These are phyloP conservation scores for Solanum sitiens DNA, from an alignment of 257 asterid species.

Conservation along the genomic window DNA sequence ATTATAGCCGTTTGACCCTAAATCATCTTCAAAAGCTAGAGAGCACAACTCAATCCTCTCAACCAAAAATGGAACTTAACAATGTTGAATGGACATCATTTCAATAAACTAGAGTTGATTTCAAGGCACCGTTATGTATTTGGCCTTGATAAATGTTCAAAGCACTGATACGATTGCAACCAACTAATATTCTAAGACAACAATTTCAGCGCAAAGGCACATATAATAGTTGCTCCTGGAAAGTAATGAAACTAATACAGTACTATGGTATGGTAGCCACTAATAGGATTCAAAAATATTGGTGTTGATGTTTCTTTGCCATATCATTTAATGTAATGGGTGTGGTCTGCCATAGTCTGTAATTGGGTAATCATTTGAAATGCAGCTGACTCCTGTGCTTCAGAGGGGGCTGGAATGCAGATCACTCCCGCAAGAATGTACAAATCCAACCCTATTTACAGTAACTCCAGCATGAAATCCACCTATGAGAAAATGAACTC, in stretches of 20 bases:
- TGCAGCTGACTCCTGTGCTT: slow-evolving; percentile 7
- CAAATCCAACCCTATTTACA: background rate
- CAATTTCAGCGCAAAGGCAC: background rate
- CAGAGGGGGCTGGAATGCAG: background rate
- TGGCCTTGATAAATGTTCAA: background rate
- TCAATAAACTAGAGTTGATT: background rate
- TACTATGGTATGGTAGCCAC: background rate
- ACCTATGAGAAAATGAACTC: background rate
- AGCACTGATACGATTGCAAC: background rate
- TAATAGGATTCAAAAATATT: background rate
- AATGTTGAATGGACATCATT: background rate
- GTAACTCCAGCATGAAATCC: background rate
- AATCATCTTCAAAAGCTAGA: background rate
- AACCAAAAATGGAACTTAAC: background rate
- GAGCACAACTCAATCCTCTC: background rate
- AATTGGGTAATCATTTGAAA: background rate
- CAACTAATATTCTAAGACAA: background rate
- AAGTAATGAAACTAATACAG: background rate
- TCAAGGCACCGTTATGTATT: background rate
- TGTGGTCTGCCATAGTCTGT: background rate
- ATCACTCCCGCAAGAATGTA: background rate
- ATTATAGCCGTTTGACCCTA: background rate
- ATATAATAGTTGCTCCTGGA: background rate
- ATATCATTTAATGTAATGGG: background rate
- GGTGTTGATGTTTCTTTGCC: background rate